Percentiles rank a stretch among this genome's conserved stretches.
These are phyloP conservation scores for Fusarium devonianum DNA, from an alignment of 2,329 filamentous ascomycete genomes.

Conservation along the genomic window DNA sequence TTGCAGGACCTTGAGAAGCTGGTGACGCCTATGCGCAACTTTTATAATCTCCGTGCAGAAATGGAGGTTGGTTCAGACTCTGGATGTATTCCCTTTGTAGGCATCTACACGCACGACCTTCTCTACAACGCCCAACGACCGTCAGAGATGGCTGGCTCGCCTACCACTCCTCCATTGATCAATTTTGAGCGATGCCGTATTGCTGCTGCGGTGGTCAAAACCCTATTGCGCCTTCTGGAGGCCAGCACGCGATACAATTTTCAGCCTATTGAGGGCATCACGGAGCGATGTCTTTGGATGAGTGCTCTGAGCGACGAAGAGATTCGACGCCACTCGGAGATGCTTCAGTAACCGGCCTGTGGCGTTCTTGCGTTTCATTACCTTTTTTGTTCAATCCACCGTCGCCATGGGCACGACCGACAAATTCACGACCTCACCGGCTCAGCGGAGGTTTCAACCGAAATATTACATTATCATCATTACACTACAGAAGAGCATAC, in stretches of 20 bases:
- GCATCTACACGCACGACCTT: constrained; percentile 83
- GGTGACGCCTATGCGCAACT: constrained; percentile 80
- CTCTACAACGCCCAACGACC: constrained; percentile 83
- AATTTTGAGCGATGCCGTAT: constrained; percentile 86
- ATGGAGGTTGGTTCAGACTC: constrained; percentile 75
- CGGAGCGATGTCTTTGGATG: constrained; percentile 86
- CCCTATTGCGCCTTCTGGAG: constrained; percentile 78
- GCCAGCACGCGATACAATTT: constrained; percentile 78
- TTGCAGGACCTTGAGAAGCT: constrained; percentile 74
- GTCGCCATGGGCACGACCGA: constrained; percentile 20
- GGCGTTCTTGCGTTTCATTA: neutral
- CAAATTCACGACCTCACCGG: constrained; percentile 34
- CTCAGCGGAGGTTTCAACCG: constrained; percentile 26
- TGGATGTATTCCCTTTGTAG: constrained; percentile 85
- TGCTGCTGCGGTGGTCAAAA: constrained; percentile 80
- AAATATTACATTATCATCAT: constrained; percentile 24
- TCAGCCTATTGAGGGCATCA: constrained; percentile 76
- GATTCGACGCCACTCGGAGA: constrained; percentile 64
- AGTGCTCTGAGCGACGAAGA: constrained; percentile 78
- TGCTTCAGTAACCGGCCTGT: constrained; percentile 50
- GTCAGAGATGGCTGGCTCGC: constrained; percentile 73
- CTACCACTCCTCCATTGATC: constrained; percentile 71
- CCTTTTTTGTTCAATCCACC: constrained; percentile 2
- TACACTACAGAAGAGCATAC: constrained; percentile 24
- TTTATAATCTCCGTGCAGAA: constrained; percentile 76